These are phyloP conservation scores for Amanita phalloides DNA, from an alignment of 768 basidiomycete genomes.

Conservation along the genomic window DNA sequence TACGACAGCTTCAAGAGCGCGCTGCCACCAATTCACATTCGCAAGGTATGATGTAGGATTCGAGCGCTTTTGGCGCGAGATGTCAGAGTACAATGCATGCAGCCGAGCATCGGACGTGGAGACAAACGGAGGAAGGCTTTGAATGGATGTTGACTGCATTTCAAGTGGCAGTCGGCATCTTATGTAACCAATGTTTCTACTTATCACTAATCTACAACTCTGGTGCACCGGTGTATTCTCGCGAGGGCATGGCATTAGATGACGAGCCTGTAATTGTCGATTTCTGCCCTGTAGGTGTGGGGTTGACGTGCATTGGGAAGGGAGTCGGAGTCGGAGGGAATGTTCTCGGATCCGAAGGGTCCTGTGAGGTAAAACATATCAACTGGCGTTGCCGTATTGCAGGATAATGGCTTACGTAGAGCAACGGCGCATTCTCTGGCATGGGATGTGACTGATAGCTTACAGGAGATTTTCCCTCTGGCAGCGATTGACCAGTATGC, in stretches of 20 bases:
- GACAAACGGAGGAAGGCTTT: slow-evolving; percentile 33
- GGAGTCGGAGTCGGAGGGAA: slow-evolving; percentile 16
- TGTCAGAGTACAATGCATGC: slow-evolving; percentile 81
- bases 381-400: background rate
- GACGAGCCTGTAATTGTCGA: slow-evolving; percentile 13
- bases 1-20: slow-evolving; percentile 52
- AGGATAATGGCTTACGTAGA: background rate
- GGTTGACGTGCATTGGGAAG: slow-evolving; percentile 18
- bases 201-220: slow-evolving; percentile 14
- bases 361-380: slow-evolving; percentile 6
- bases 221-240: slow-evolving; percentile 20
- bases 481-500: background rate
- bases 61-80: slow-evolving; percentile 71
- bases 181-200: background rate
- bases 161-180: background rate
- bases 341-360: slow-evolving; percentile 13
- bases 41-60: slow-evolving; percentile 77
- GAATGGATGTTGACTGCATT: slow-evolving; percentile 11
- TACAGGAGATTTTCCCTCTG: background rate
- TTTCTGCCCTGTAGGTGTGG: slow-evolving; percentile 1
- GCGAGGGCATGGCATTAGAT: background rate
- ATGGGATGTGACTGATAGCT: background rate
- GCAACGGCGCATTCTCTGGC: background rate
- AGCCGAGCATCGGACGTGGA: slow-evolving; percentile 44
- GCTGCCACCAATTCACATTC: slow-evolving; percentile 84